Evolutionary conservation across 441 rosid species (phyloP).

Genomic region (Gossypium trilobum): DNA sequence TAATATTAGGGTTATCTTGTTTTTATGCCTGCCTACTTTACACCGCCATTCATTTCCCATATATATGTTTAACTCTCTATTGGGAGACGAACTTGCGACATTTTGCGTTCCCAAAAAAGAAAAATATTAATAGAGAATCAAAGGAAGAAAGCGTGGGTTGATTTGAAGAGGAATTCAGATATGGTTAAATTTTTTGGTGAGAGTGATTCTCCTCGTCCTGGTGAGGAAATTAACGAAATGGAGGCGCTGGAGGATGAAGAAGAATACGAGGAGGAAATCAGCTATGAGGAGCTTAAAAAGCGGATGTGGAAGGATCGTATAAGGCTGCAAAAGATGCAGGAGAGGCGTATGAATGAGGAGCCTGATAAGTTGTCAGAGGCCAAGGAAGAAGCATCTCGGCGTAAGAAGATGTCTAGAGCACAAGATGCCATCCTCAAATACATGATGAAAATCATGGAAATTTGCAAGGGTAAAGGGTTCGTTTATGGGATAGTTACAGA

Average conservation of each 20-base stretch:
- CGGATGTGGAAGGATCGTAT: constrained; percentile 57
- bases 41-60: constrained; percentile 9
- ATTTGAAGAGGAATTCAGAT: neutral
- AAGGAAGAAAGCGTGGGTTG: neutral
- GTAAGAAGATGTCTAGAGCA: constrained; percentile 57
- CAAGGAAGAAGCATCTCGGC: constrained; percentile 37
- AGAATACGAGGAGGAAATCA: constrained; percentile 29
- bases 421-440: constrained; percentile 54
- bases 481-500: constrained; percentile 28
- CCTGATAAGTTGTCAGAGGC: constrained; percentile 14
- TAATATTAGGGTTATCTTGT: neutral
- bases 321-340: constrained; percentile 37
- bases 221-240: constrained; percentile 4
- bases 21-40: neutral
- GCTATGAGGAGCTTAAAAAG: constrained; percentile 53
- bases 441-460: constrained; percentile 65
- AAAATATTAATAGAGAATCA: too few species aligned
- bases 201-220: neutral
- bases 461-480: constrained; percentile 39
- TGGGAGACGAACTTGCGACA: neutral
- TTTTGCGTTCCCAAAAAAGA: neutral
- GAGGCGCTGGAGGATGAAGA: neutral
- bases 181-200: constrained; percentile 9
- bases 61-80: neutral
- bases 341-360: constrained; percentile 12